Base-by-base conservation (phyloP, 192 early-diverging fungal genomes). In the Geosiphon pyriformis region DNA sequence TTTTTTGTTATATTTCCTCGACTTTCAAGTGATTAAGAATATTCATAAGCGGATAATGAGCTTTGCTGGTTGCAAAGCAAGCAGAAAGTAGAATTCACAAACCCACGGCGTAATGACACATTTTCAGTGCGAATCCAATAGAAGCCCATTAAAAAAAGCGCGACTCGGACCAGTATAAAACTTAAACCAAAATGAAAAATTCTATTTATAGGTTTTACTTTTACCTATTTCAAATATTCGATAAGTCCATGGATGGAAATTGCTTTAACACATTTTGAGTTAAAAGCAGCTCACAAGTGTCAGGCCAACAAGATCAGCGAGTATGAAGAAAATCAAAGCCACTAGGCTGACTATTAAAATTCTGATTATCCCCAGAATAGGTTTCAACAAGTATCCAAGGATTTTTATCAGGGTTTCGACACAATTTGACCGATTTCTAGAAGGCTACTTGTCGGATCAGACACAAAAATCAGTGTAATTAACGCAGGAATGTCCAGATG, bases 71-170 rank as follows among this genome's bases (percentile, higher is more conserved):
- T 22, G 30, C n/a, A 15, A 27, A 52, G 56, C 49, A 22, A 29
- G 37, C 22, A 22, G 23, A 12, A 30, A n/a, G n/a, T n/a, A n/a
- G n/a, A n/a, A n/a, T n/a, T n/a, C n/a, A 26, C 31, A 60, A 82
- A 88, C 92, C 92, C 83, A 70, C 76, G 81, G 32, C 80, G 84
- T 67, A 92, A 67, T 33, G 86, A 81, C 8, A 88, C 81, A 15
- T 70, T 79, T 61, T 86, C 85, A 18, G 77, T 61, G 47, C 79
- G 81, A 48, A 95, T 89, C 62, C 74, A 80, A 65, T 88, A 86
- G 72, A 90, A 94, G n/a, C 93, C 93, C 52, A 83, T 70, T 1
- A 88, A 71, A 29, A 87, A 68, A 0, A 94, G 71, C 29, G 86
- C 74, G 11, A 88, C 47, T 12, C 92, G 83, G 1, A 82, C 58